Evolutionary conservation across 2,329 filamentous ascomycete species (phyloP).

Genomic region (Xylaria sp.): DNA sequence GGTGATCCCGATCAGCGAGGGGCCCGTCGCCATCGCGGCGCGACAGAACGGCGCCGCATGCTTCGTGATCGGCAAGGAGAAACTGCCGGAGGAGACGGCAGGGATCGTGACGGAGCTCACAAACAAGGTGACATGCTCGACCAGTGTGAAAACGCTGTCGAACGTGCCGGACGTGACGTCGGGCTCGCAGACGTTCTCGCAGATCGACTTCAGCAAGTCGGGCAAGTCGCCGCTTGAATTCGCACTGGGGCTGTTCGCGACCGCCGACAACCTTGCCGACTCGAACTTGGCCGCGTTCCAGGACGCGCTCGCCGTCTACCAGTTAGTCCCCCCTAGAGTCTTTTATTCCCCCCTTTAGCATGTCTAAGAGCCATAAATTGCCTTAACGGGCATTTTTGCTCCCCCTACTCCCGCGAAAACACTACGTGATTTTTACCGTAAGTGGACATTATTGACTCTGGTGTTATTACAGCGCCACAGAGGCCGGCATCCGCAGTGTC

Average conservation of each 20-base stretch:
- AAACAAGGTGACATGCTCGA: slow-evolving; percentile 55
- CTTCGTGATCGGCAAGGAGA: slow-evolving; percentile 58
- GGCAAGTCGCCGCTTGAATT: slow-evolving; percentile 57
- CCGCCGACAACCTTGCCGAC: slow-evolving; percentile 53
- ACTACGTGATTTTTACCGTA: no score
- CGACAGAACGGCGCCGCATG: slow-evolving; percentile 42
- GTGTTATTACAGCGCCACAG: no score
- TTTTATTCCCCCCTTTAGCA: no score
- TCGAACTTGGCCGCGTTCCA: slow-evolving; percentile 59
- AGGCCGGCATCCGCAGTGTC: slow-evolving; percentile 61
- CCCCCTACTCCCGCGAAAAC: no score
- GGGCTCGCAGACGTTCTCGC: slow-evolving; percentile 55
- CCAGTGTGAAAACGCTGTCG: slow-evolving; percentile 52
- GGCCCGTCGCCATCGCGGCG: not conserved
- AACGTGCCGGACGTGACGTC: slow-evolving; percentile 63
- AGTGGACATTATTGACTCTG: no score
- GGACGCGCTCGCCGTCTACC: slow-evolving; percentile 59
- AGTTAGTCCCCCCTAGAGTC: no score
- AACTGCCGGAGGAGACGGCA: slow-evolving; percentile 57
- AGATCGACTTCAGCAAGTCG: slow-evolving; percentile 61
- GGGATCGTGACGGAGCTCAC: slow-evolving; percentile 50
- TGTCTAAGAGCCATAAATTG: no score
- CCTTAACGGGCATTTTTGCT: no score
- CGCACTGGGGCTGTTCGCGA: slow-evolving; percentile 59
- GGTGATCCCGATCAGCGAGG: slow-evolving; percentile 21